phyloP scores from a whole-genome alignment of 108 stramenopile genomes.

The Cyclotella atomus region DNA sequence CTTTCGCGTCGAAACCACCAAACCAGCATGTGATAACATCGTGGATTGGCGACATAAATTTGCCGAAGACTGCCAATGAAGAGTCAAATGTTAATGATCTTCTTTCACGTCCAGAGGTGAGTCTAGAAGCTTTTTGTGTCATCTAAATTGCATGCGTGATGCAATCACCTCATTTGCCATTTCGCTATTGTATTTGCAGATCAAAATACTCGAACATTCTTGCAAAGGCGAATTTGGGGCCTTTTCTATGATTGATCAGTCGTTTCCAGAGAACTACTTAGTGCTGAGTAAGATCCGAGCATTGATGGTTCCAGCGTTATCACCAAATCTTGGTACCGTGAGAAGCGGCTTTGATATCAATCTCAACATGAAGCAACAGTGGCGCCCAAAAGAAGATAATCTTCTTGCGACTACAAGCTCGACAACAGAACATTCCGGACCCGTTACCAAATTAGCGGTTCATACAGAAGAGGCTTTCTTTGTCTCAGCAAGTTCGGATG shows the following conservation, averaged over 20 bases:
- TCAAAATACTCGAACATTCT: conserved; percentile 63
- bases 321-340: conserved; percentile 58
- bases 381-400: conserved; percentile 83
- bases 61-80: not conserved
- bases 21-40: not conserved
- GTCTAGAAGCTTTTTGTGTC: not conserved
- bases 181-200: conserved; percentile 5
- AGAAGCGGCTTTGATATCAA: conserved; percentile 21
- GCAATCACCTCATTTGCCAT: not conserved
- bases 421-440: conserved; percentile 75
- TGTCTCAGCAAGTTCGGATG: conserved; percentile 90
- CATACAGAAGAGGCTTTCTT: conserved; percentile 91
- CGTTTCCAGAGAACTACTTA: conserved; percentile 59
- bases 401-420: conserved; percentile 72
- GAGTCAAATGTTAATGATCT: conserved; percentile 6
- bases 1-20: not conserved
- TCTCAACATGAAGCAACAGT: conserved; percentile 35
- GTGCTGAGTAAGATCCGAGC: conserved; percentile 70
- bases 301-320: conserved; percentile 76
- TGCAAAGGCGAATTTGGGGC: conserved; percentile 83
- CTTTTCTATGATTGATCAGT: conserved; percentile 67
- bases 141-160: not conserved
- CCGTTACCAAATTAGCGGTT: conserved; percentile 90
- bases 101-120: conserved; percentile 36
- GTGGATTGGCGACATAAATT: not conserved